Percentiles rank a stretch among this genome's conserved stretches.
Conservation (phyloP, 768 basidiomycete species). For the Rhodocollybia butyracea region DNA sequence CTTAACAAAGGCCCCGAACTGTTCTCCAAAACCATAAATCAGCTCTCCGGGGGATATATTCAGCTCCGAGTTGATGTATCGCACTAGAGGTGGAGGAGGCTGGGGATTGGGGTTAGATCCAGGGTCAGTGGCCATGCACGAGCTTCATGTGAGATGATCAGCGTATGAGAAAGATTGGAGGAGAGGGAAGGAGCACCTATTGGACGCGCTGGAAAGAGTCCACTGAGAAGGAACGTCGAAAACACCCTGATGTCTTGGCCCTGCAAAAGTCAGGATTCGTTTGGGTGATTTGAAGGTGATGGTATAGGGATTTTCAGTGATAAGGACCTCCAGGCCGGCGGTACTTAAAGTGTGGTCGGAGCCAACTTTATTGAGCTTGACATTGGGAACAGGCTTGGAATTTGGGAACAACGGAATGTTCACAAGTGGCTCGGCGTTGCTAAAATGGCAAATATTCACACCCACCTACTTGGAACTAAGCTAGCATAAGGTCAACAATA, state of each 20-base stretch:
- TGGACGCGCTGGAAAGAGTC: conserved; percentile 47
- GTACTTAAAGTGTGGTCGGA: conserved; percentile 33
- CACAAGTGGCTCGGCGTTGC: conserved; percentile 37
- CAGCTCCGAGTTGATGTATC: conserved; percentile 57
- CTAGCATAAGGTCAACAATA: background rate
- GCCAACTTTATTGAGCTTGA: conserved; percentile 31
- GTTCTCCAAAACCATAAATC: conserved; percentile 73
- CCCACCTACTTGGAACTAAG: conserved; percentile 25
- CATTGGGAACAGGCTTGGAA: conserved; percentile 43
- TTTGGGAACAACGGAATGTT: conserved; percentile 63
- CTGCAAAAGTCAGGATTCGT: conserved; percentile 44
- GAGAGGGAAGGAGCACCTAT: too few species aligned
- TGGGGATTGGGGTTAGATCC: conserved; percentile 53
- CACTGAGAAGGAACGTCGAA: conserved; percentile 56
- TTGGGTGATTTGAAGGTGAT: conserved; percentile 56
- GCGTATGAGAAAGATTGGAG: too few species aligned
- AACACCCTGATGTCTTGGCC: conserved; percentile 52
- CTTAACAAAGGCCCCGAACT: conserved; percentile 73
- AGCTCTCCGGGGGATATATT: conserved; percentile 67
- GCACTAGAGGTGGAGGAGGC: conserved; percentile 36
- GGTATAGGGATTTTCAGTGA: conserved; percentile 58
- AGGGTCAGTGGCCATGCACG: conserved; percentile 54
- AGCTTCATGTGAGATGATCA: too few species aligned
- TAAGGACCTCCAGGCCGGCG: conserved; percentile 50
- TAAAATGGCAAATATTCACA: conserved; percentile 55